phyloP scores from a whole-genome alignment of 140 eudicot species.

The Stevia rebaudiana region DNA sequence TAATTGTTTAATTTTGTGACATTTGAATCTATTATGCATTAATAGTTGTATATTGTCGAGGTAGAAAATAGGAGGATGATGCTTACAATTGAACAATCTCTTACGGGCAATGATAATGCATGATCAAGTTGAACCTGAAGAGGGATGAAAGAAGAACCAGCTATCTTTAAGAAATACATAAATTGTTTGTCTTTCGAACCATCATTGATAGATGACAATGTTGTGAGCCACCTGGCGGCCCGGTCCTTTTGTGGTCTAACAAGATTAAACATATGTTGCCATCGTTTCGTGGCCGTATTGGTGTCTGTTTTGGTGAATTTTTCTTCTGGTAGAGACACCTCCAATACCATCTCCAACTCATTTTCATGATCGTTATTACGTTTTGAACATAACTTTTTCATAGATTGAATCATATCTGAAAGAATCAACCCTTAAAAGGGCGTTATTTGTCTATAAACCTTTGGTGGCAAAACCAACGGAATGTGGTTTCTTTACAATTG shows the following conservation, averaged over 20 bases:
- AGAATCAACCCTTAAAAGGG: neutral
- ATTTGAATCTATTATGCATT: neutral
- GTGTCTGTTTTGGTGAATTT: slow-evolving; percentile 55
- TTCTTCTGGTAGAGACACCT: slow-evolving; percentile 89
- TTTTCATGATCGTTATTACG: slow-evolving; percentile 50
- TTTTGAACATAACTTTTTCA: slow-evolving; percentile 65
- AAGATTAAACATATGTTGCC: slow-evolving; percentile 60
- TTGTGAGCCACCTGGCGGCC: slow-evolving; percentile 28
- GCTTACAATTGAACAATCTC: slow-evolving; percentile 63
- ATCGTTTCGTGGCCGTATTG: slow-evolving; percentile 46
- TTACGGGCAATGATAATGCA: slow-evolving; percentile 39
- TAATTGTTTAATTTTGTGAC: neutral
- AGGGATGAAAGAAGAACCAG: slow-evolving; percentile 72
- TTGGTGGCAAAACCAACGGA: too few species aligned
- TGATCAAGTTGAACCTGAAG: slow-evolving; percentile 49
- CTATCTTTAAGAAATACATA: slow-evolving; percentile 55
- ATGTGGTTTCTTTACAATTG: too few species aligned
- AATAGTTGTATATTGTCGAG: neutral
- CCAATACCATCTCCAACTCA: slow-evolving; percentile 79
- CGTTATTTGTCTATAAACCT: neutral
- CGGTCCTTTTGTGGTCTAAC: slow-evolving; percentile 43
- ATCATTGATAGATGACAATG: slow-evolving; percentile 21
- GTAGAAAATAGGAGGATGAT: neutral
- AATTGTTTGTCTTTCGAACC: slow-evolving; percentile 42
- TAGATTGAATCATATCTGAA: slow-evolving; percentile 25